Percentiles rank a stretch among this genome's conserved stretches.
Conservation (phyloP, 2,329 filamentous ascomycete genomes). For the Botrytis sinoallii region DNA sequence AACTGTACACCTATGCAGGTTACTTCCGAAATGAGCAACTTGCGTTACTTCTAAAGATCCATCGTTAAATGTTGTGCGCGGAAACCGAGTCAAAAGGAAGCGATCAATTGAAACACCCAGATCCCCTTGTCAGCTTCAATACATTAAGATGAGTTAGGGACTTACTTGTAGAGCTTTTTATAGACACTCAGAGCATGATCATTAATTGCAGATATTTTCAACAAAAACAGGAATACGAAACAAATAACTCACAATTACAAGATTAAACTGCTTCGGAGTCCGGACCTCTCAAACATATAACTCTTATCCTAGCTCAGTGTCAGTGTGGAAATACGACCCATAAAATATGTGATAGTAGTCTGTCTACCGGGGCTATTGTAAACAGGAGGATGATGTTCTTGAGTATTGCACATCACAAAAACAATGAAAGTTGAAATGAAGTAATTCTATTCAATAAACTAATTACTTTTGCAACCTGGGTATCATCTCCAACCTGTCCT, state of each 20-base stretch:
- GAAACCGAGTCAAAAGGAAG: not conserved
- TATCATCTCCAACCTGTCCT: not conserved
- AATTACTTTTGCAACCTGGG: constrained; percentile 3
- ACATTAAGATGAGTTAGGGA: not conserved
- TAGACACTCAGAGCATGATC: not conserved
- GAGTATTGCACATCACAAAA: not conserved
- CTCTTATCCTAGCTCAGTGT: not conserved
- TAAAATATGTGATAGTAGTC: not conserved
- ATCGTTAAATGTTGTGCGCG: not conserved
- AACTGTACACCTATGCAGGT: not conserved
- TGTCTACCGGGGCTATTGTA: not conserved
- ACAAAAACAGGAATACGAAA: not conserved
- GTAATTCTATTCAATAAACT: not conserved
- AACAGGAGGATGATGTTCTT: not conserved
- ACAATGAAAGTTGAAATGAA: not conserved
- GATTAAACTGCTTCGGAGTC: not conserved
- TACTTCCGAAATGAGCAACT: not conserved
- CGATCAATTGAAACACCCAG: not conserved
- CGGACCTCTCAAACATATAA: not conserved
- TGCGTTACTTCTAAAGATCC: not conserved
- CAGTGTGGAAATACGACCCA: not conserved
- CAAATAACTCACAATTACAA: not conserved
- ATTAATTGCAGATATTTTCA: not conserved
- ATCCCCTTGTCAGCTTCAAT: not conserved
- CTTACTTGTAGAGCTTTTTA: not conserved